Conservation (phyloP, 768 basidiomycete species). For the Trametes maxima region DNA sequence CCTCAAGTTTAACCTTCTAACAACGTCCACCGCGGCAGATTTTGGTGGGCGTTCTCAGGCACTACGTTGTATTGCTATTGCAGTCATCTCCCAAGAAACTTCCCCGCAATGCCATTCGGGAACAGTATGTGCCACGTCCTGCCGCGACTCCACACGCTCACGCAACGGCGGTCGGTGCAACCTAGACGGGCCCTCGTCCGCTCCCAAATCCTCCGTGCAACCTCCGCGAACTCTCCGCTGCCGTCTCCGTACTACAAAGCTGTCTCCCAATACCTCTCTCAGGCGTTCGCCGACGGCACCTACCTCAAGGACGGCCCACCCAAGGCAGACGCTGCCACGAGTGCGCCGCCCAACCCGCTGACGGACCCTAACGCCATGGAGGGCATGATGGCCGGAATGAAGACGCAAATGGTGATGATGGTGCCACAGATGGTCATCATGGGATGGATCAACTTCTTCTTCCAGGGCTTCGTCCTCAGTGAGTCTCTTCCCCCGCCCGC, state of each 20-base stretch:
- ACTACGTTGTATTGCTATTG: slow-evolving; percentile 88
- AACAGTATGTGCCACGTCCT: slow-evolving; percentile 69
- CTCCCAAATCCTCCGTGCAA: slow-evolving; percentile 81
- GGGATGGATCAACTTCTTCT: slow-evolving; percentile 99
- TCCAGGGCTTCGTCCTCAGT: slow-evolving; percentile 98
- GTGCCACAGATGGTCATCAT: slow-evolving; percentile 98
- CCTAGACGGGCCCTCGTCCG: slow-evolving; percentile 75
- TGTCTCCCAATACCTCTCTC: slow-evolving; percentile 73
- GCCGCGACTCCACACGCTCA: slow-evolving; percentile 2
- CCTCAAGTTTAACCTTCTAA: background rate
- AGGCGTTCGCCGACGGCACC: slow-evolving; percentile 70
- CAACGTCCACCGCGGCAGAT: slow-evolving; percentile 52
- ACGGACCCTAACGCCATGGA: slow-evolving; percentile 93
- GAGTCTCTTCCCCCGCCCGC: slow-evolving; percentile 39
- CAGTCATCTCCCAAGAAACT: slow-evolving; percentile 84
- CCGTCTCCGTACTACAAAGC: slow-evolving; percentile 72
- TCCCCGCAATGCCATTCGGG: slow-evolving; percentile 76
- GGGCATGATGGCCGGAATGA: slow-evolving; percentile 98
- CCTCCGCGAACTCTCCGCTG: slow-evolving; percentile 79
- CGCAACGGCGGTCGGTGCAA: slow-evolving; percentile 4
- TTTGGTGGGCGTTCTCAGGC: slow-evolving; percentile 87
- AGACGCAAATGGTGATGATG: slow-evolving; percentile 99
- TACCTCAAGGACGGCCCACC: slow-evolving; percentile 88
- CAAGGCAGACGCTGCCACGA: slow-evolving; percentile 53
- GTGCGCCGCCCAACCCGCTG: slow-evolving; percentile 76